A percentile compares a stretch with the other conserved stretches of the same genome.
These are phyloP conservation scores for Aspergillus sojae DNA, from an alignment of 2,329 filamentous ascomycete genomes.

Conservation along the genomic window DNA sequence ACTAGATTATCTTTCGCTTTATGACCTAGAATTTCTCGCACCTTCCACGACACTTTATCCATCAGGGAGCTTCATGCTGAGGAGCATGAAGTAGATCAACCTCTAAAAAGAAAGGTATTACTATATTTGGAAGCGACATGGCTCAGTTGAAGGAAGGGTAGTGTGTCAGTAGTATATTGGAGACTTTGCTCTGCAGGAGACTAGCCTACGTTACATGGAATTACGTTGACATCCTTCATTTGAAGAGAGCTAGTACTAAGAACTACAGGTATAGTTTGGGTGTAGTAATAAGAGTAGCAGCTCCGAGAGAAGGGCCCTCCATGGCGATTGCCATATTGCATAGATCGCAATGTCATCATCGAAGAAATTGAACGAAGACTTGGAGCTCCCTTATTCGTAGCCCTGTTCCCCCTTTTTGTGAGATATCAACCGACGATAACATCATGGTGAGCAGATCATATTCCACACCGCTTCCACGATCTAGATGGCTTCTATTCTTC, in stretches of 20 bases:
- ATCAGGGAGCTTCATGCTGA: neutral
- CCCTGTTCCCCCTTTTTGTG: neutral
- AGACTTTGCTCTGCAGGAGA: neutral
- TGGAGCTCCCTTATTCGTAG: neutral
- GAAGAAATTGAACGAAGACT: neutral
- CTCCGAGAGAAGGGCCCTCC: neutral
- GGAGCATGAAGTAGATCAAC: neutral
- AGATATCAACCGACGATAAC: neutral
- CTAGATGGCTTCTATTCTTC: neutral
- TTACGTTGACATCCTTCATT: neutral
- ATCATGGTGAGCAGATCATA: neutral
- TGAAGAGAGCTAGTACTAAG: neutral
- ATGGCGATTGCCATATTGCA: neutral
- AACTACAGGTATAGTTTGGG: neutral
- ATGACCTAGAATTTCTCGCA: neutral
- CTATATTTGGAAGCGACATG: neutral
- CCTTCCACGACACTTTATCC: neutral
- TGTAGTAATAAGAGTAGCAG: neutral
- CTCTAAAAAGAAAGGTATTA: neutral
- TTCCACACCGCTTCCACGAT: neutral
- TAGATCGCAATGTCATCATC: neutral
- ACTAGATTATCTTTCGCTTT: too few relatives aligned
- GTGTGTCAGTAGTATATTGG: neutral
- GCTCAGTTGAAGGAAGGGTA: neutral
- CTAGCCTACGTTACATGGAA: neutral